Evolutionary conservation across 2,329 filamentous ascomycete genomes (phyloP), one percentile per base, ranked within the genome.

Genomic region (Fusarium nygamai): DNA sequence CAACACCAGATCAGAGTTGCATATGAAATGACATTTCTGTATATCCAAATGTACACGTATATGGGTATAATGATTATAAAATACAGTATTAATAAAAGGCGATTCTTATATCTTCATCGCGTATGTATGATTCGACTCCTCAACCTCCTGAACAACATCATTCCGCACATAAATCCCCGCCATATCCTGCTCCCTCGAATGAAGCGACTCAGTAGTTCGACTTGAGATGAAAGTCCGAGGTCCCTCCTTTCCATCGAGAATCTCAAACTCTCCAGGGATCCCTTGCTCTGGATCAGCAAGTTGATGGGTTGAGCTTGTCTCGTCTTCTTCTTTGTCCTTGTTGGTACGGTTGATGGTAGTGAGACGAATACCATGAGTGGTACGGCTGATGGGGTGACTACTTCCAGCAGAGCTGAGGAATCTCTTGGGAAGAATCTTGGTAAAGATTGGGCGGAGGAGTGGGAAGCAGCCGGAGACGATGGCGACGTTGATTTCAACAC

Each of bases 381-480:
- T 64, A 56, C 67, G 64, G 24, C 74, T 78, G 61, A 78, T 76
- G 3, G 72, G 74, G 3, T 78, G 68, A 17, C 76, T 77, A 53
- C 71, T 77, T 46, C 71, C 67, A 8, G 60, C 43, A 5, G 76
- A 78, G 31, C 71, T 75, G 57, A 78, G 74, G 53, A 77, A 76
- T 20, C 61, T 60, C 22, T 73, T 59, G 44, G 76, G 76, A 4
- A 78, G 73, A 6, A 78, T 65, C 7, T 48, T 74, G 29, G 61
- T 67, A 24, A 78, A 78, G 27, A 78, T 71, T 9, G 76, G 76
- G 17, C 75, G 76, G 6, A 78, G 59, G 4, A 78, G 62, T 17
- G 76, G 76, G 24, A 77, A 73, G n/a, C 76, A 78, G 4, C 73
- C 73, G 13, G 75, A 77, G 14, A 78, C 75, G 12, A 77, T 75